Percentiles rank a stretch among this genome's conserved stretches.
phyloP scores from a whole-genome alignment of 768 basidiomycete species.

The Arthromyces matolae region DNA sequence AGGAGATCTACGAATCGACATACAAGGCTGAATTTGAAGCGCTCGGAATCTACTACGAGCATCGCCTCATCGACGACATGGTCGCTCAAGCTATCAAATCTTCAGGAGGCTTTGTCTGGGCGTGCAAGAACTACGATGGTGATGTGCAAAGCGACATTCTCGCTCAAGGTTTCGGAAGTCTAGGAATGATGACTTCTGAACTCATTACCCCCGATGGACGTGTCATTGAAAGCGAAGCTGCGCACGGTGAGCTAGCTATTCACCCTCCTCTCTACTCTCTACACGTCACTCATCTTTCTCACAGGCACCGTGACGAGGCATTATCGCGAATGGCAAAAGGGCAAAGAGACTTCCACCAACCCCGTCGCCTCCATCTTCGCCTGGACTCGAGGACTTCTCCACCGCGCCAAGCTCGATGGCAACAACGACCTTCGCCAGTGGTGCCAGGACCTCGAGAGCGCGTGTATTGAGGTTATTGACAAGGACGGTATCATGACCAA shows the following conservation, averaged over 20 bases:
- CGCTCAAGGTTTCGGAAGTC: slow-evolving; percentile 93
- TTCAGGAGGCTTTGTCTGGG: slow-evolving; percentile 85
- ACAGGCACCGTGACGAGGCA: slow-evolving; percentile 88
- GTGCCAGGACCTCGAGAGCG: slow-evolving; percentile 74
- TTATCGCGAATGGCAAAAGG: slow-evolving; percentile 97
- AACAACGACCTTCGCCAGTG: slow-evolving; percentile 74
- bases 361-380: slow-evolving; percentile 98
- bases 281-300: not conserved
- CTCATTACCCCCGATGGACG: slow-evolving; percentile 92
- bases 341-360: slow-evolving; percentile 96
- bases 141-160: slow-evolving; percentile 91
- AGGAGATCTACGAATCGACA: slow-evolving; percentile 84
- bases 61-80: slow-evolving; percentile 97
- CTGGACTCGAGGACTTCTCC: slow-evolving; percentile 93
- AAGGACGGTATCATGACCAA: slow-evolving; percentile 93
- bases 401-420: slow-evolving; percentile 87
- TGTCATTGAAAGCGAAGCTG: slow-evolving; percentile 93
- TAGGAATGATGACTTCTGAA: slow-evolving; percentile 99
- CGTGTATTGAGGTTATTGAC: slow-evolving; percentile 91
- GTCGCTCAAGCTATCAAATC: slow-evolving; percentile 98
- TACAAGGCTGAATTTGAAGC: slow-evolving; percentile 73
- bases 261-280: too few relatives aligned
- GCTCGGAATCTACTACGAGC: slow-evolving; percentile 84
- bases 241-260: slow-evolving; percentile 58
- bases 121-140: slow-evolving; percentile 77